Evolutionary conservation across 139 green algal species (phyloP), one percentile per base, ranked within the genome.

Genomic region (Chlamydomonas applanata): DNA sequence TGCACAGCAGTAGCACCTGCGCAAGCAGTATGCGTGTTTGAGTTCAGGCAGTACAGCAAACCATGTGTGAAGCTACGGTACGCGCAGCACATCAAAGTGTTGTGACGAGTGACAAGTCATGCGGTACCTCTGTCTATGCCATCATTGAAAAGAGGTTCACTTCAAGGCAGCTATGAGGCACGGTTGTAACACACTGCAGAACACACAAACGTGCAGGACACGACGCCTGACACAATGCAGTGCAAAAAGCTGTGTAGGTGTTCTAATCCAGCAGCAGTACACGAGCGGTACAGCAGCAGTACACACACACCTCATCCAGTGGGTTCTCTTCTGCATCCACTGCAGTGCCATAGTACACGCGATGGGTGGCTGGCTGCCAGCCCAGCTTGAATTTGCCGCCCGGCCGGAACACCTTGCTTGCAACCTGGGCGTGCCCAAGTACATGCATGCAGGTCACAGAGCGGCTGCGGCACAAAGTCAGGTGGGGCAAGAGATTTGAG

Each of bases 311-410:
- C 86, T 95, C 91, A 74, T 92, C 88, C 14, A 95, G 59, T 4
- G 85, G 7, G 2, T 1, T 4, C 17, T 80, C 85, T 0, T 76
- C 52, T 5, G 16, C 63, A 68, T 97, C 90, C 56, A 94, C 78
- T 0, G 85, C 83, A 17, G 66, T 81, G 24, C 94, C 94, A 69
- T 97, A 94, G 68, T 95, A 90, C n/a, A 98, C 85, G 0, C 85
- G 69, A 70, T 98, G 94, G 29, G 68, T 88, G 27, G 86, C 59
- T 1, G 90, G 90, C 53, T 45, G 25, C 89, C 88, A 94, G 16
- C 36, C 63, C 25, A 76, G 44, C 4, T 59, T 66, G 45, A 71
- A 74, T 14, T 64, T 69, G 65, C 83, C 78, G 0, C 79, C 79
- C 0, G 83, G 88, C 1, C 69, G 69, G 73, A 97, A 97, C 25